Conservation (phyloP, 164 flowering plant species). For the Vitis rotundifolia region DNA sequence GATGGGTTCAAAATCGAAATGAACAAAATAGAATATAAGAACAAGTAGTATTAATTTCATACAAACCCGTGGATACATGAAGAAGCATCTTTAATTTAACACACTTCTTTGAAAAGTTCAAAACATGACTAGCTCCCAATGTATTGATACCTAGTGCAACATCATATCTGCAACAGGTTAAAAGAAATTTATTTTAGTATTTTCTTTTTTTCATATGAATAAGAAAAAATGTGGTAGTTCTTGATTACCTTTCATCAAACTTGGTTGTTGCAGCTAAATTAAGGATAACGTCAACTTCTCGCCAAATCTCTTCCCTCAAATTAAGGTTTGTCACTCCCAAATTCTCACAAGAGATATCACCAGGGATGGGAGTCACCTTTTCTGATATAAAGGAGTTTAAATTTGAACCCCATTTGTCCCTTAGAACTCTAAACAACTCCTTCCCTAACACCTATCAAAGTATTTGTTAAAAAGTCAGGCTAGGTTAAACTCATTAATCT, state of each 20-base stretch:
- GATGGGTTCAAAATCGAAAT: too few relatives aligned
- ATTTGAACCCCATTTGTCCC: constrained; percentile 36
- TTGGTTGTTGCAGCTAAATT: constrained; percentile 68
- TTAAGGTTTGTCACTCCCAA: constrained; percentile 43
- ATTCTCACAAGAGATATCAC: constrained; percentile 44
- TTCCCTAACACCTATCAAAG: constrained; percentile 46
- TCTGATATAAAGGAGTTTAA: constrained; percentile 37
- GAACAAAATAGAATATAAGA: not conserved
- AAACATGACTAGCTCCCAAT: constrained; percentile 49
- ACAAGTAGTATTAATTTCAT: not conserved
- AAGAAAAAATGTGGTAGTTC: too few relatives aligned
- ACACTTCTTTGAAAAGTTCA: constrained; percentile 62
- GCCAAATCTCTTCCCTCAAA: constrained; percentile 41
- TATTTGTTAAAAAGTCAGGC: too few relatives aligned
- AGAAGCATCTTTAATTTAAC: constrained; percentile 40
- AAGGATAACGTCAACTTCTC: constrained; percentile 44
- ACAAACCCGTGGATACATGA: constrained; percentile 65
- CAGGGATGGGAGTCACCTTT: constrained; percentile 45
- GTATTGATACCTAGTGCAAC: constrained; percentile 56
- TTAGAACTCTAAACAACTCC: constrained; percentile 58
- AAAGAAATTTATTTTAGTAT: not conserved
- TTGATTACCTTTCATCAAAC: constrained; percentile 41
- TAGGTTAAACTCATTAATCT: too few relatives aligned
- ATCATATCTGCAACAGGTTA: constrained; percentile 46
- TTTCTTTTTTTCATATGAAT: not conserved